phyloP scores from a whole-genome alignment of 805 yeast species.

The Candida yuanshanica region DNA sequence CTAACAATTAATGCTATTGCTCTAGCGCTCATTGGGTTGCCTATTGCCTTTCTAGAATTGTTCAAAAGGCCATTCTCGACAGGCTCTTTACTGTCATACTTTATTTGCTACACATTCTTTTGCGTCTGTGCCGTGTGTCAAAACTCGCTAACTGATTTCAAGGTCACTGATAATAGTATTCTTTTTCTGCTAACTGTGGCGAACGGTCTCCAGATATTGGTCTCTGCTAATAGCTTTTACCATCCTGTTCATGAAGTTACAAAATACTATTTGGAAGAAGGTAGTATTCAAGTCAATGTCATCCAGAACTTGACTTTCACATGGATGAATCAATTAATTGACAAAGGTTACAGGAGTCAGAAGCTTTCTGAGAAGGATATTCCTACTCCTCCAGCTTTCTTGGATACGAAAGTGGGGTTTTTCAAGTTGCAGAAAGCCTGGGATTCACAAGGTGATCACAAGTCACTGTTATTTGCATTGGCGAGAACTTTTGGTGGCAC shows the following conservation, averaged over 20 bases:
- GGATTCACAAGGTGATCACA: conserved; percentile 42
- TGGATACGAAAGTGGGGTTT: conserved; percentile 50
- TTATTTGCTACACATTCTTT: conserved; percentile 53
- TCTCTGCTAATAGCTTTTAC: conserved; percentile 31
- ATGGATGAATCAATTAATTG: conserved; percentile 90
- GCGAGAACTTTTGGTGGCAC: conserved; percentile 67
- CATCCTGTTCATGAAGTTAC: conserved; percentile 37
- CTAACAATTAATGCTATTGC: conserved; percentile 13
- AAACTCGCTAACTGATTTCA: conserved; percentile 26
- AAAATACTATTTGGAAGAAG: conserved; percentile 28
- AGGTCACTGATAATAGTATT: conserved; percentile 16
- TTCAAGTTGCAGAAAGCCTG: conserved; percentile 51
- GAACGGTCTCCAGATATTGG: conserved; percentile 24
- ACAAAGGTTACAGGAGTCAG: conserved; percentile 52
- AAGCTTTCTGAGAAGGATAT: conserved; percentile 59
- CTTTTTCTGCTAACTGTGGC: conserved; percentile 26
- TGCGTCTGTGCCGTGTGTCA: conserved; percentile 40
- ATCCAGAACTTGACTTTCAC: conserved; percentile 73
- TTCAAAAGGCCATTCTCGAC: conserved; percentile 45
- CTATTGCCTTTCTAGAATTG: conserved; percentile 40
- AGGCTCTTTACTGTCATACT: conserved; percentile 67
- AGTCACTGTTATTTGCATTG: conserved; percentile 56
- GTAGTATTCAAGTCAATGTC: conserved; percentile 57
- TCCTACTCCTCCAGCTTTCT: conserved; percentile 68
- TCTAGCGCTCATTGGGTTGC: conserved; percentile 27